Conservation (phyloP, 305 asterid species). For the Fraxinus floribunda region DNA sequence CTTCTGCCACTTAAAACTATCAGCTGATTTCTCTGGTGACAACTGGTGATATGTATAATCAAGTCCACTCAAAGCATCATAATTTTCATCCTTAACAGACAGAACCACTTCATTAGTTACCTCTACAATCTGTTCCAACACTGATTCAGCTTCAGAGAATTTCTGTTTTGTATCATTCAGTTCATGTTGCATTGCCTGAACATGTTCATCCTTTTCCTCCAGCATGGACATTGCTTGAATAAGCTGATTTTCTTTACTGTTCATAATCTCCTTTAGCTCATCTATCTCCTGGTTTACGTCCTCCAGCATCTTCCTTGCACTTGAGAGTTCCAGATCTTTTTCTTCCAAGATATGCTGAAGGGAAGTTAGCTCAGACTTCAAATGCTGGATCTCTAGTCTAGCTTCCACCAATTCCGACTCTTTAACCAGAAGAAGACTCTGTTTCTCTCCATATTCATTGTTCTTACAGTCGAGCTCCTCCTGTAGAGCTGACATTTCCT, state of each 20-base stretch:
- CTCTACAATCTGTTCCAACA: slow-evolving; percentile 58
- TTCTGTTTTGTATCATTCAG: slow-evolving; percentile 43
- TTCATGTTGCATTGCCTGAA: slow-evolving; percentile 52
- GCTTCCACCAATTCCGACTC: slow-evolving; percentile 81
- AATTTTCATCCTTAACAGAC: slow-evolving; percentile 35
- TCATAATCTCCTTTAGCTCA: slow-evolving; percentile 46
- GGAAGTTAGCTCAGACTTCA: slow-evolving; percentile 61
- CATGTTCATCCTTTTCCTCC: slow-evolving; percentile 62
- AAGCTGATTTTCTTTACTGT: slow-evolving; percentile 59
- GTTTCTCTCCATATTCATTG: slow-evolving; percentile 49
- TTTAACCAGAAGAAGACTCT: slow-evolving; percentile 52
- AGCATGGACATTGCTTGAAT: slow-evolving; percentile 46
- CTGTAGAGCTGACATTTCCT: slow-evolving; percentile 47
- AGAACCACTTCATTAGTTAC: slow-evolving; percentile 58
- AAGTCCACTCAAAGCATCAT: slow-evolving; percentile 22
- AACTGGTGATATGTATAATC: slow-evolving; percentile 21
- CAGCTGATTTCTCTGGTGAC: slow-evolving; percentile 26
- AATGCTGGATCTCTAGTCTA: slow-evolving; percentile 60
- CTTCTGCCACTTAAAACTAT: slow-evolving; percentile 43
- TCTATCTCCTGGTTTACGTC: slow-evolving; percentile 53
- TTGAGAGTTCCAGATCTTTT: slow-evolving; percentile 57
- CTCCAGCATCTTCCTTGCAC: slow-evolving; percentile 46
- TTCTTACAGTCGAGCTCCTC: slow-evolving; percentile 51
- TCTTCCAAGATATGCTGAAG: slow-evolving; percentile 59
- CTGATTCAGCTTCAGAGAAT: slow-evolving; percentile 66